Evolutionary conservation across 805 yeast genomes (phyloP).

Genomic region (Peterozyma toletana): DNA sequence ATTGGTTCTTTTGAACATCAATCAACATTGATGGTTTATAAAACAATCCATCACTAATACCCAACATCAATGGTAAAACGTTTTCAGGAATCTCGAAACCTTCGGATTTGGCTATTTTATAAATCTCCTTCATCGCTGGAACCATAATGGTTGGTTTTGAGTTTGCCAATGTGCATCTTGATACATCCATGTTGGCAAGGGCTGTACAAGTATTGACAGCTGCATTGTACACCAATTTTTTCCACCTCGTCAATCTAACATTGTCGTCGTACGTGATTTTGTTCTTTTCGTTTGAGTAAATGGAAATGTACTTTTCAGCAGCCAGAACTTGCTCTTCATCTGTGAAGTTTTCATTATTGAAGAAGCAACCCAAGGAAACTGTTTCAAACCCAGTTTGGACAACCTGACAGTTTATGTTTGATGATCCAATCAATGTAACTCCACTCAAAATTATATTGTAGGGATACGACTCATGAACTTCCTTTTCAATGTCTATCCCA

Average conservation of each 20-base stretch:
- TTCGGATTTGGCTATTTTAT: conserved; percentile 36
- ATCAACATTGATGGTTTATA: conserved; percentile 40
- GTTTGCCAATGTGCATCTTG: conserved; percentile 20
- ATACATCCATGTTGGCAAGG: conserved; percentile 26
- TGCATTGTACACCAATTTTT: conserved; percentile 36
- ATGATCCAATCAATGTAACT: conserved; percentile 25
- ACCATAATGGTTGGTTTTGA: conserved; percentile 16
- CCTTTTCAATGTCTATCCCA: conserved; percentile 31
- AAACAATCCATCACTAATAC: conserved; percentile 27
- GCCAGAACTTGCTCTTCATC: conserved; percentile 12
- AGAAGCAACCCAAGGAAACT: conserved; percentile 24
- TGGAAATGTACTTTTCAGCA: conserved; percentile 18
- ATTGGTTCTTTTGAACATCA: conserved; percentile 28
- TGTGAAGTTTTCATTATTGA: conserved; percentile 20
- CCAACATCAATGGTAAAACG: conserved; percentile 24
- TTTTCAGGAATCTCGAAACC: conserved; percentile 29
- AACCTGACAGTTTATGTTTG: conserved; percentile 18
- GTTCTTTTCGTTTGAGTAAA: conserved; percentile 20
- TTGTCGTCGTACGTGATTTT: conserved; percentile 19
- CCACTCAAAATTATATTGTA: conserved; percentile 26
- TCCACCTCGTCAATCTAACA: conserved; percentile 31
- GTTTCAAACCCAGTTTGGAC: conserved; percentile 24
- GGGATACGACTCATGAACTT: conserved; percentile 25
- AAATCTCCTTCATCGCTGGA: conserved; percentile 37
- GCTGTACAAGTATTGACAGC: conserved; percentile 34